Percentiles rank a stretch among this genome's conserved stretches.
Evolutionary conservation across 164 flowering plant species (phyloP).

Genomic region (Stephania cephalantha): DNA sequence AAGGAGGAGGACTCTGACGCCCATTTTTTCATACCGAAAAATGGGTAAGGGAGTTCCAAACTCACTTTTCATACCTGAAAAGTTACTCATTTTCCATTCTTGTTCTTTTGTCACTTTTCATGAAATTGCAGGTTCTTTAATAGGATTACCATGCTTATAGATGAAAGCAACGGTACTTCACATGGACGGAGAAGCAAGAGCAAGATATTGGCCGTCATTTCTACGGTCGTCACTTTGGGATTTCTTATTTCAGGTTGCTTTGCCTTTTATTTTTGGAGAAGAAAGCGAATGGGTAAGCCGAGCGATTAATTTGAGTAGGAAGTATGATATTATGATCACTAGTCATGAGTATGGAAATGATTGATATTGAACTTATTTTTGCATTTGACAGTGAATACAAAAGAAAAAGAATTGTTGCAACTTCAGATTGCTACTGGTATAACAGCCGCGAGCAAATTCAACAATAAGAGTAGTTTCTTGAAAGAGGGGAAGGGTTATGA

Average conservation of each 20-base stretch:
- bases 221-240: background rate
- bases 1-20: no score
- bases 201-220: conserved; percentile 5
- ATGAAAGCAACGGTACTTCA: background rate
- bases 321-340: background rate
- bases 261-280: background rate
- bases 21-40: no score
- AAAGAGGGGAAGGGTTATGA: conserved; percentile 8
- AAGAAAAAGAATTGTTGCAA: background rate
- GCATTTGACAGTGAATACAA: background rate
- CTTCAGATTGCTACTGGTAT: conserved; percentile 1
- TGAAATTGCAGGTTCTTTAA: background rate
- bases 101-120: no score
- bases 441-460: background rate
- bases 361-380: background rate
- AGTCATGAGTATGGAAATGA: background rate
- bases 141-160: background rate
- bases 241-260: background rate
- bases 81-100: no score
- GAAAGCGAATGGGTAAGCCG: conserved; percentile 4
- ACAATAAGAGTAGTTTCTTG: background rate
- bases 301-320: background rate
- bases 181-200: background rate
- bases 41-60: no score
- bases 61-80: no score